Percentiles rank a stretch among this genome's conserved stretches.
Conservation (phyloP, 2,329 filamentous ascomycete genomes). For the Colletotrichum magnum region DNA sequence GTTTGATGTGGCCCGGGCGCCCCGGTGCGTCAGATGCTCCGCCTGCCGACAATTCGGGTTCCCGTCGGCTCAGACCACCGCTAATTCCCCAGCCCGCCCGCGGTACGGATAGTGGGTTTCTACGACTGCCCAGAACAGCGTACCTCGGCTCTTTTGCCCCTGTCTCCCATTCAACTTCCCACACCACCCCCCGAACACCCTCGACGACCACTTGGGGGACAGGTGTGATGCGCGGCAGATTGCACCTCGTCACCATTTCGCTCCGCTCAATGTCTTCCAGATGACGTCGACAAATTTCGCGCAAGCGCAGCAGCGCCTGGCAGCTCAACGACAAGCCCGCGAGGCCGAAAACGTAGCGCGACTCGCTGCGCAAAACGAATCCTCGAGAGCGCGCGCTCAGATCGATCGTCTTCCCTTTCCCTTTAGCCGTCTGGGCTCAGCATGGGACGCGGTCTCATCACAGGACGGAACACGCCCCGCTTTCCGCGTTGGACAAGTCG, state of each 20-base stretch:
- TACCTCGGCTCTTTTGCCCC: constrained; percentile 33
- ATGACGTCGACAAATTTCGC: constrained; percentile 80
- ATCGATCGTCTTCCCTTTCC: constrained; percentile 73
- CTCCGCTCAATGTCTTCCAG: constrained; percentile 48
- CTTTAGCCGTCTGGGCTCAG: constrained; percentile 69
- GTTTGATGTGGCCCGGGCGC: constrained; percentile 15
- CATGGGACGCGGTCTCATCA: constrained; percentile 81
- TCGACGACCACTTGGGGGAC: constrained; percentile 2
- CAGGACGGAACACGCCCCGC: constrained; percentile 86
- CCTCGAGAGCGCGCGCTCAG: constrained; percentile 67
- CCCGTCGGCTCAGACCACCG: constrained; percentile 19
- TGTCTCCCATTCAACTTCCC: constrained; percentile 4
- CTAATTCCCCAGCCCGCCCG: background rate
- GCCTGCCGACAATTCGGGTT: constrained; percentile 21
- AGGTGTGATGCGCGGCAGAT: constrained; percentile 31
- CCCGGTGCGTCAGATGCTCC: constrained; percentile 36
- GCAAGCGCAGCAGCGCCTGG: constrained; percentile 89
- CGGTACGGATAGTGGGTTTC: constrained; percentile 11
- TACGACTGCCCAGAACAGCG: constrained; percentile 14
- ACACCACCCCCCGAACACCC: constrained; percentile 7
- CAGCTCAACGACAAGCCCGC: constrained; percentile 83
- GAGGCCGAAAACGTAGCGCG: constrained; percentile 75
- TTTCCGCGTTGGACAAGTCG: constrained; percentile 95
- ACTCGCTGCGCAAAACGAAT: constrained; percentile 64
- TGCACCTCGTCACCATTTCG: constrained; percentile 27